Percentiles rank a stretch among this genome's conserved stretches.
These are phyloP conservation scores for Vachellia collinsii DNA, from an alignment of 306 rosid species.

Conservation along the genomic window DNA sequence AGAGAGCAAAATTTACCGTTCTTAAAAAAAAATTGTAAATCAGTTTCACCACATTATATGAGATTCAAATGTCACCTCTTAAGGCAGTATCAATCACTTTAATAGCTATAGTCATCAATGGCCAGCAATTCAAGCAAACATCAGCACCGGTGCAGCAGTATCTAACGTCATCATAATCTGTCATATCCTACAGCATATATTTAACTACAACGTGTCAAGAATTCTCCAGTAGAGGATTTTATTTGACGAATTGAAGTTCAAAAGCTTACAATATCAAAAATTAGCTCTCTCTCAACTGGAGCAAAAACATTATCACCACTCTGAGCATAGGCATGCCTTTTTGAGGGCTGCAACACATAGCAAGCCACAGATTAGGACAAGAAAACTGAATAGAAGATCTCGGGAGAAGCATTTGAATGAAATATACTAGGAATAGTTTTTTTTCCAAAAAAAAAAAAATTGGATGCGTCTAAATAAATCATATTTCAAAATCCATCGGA, in stretches of 20 bases:
- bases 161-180: conserved; percentile 90
- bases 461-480: neutral
- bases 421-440: neutral
- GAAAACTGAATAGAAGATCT: neutral
- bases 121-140: conserved; percentile 94
- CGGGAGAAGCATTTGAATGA: neutral
- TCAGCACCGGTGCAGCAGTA: conserved; percentile 99
- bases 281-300: conserved; percentile 90
- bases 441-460: neutral
- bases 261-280: conserved; percentile 83
- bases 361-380: neutral
- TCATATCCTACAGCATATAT: conserved; percentile 64
- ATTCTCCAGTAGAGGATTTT: neutral
- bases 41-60: conserved; percentile 23
- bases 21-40: conserved; percentile 10
- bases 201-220: conserved; percentile 18
- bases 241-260: neutral
- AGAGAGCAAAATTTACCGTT: neutral
- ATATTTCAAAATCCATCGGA: neutral
- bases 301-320: conserved; percentile 72
- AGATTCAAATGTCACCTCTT: conserved; percentile 59
- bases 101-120: conserved; percentile 87
- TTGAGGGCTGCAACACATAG: conserved; percentile 70
- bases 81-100: conserved; percentile 82
- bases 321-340: conserved; percentile 83